A percentile compares a stretch with the other conserved stretches of the same genome.
Evolutionary conservation across 495 filamentous ascomycete genomes (phyloP).

Genomic region (Xylaria cubensis): DNA sequence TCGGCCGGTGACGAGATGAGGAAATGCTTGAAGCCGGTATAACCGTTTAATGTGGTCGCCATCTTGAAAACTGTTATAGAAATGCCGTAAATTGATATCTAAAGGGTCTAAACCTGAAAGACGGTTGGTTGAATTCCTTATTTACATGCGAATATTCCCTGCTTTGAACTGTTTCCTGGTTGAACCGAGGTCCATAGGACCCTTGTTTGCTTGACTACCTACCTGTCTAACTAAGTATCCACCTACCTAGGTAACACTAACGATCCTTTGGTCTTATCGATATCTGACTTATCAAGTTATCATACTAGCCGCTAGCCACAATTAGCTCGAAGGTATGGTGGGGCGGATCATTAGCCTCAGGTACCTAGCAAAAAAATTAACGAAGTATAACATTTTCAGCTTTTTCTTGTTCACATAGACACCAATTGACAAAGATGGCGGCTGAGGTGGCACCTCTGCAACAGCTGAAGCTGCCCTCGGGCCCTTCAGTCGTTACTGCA

Average conservation of each 20-base stretch:
- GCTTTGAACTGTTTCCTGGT: not conserved
- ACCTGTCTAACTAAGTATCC: not conserved
- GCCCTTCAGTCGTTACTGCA: constrained; percentile 74
- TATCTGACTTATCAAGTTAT: constrained; percentile 1
- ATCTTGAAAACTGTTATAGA: constrained; percentile 10
- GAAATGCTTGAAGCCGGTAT: constrained; percentile 71
- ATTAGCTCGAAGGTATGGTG: constrained; percentile 9
- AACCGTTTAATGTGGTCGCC: constrained; percentile 35
- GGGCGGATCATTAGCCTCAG: constrained; percentile 6
- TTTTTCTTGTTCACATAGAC: constrained; percentile 5
- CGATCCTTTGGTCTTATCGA: constrained; percentile 1
- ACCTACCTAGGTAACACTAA: not conserved
- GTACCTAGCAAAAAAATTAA: constrained; percentile 31
- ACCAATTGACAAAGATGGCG: constrained; percentile 67
- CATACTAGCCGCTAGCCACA: not conserved
- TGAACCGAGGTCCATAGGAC: not conserved
- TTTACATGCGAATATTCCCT: not conserved
- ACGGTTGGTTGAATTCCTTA: not conserved
- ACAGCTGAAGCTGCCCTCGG: constrained; percentile 80
- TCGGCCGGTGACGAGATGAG: constrained; percentile 72
- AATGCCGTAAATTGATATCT: not conserved
- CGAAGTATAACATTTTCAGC: constrained; percentile 22
- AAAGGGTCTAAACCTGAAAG: not conserved
- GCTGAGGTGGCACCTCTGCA: constrained; percentile 83
- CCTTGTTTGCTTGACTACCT: too few relatives aligned